phyloP scores from a whole-genome alignment of 306 rosid species.

The Cicer chorassanicum region DNA sequence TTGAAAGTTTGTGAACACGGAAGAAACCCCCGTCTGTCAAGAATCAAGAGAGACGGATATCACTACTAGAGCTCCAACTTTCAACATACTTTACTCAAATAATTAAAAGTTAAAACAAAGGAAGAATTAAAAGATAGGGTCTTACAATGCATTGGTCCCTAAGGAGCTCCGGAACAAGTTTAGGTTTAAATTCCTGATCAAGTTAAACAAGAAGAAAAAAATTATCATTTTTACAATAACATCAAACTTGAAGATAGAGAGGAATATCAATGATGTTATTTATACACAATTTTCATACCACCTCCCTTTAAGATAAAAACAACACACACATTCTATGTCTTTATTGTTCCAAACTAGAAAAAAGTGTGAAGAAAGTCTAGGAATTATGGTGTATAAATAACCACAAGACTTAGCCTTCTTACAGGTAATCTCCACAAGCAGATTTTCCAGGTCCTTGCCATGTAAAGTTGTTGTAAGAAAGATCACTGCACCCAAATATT shows the following conservation, averaged over 20 bases:
- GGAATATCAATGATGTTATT: neutral
- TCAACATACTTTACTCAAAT: constrained; percentile 7
- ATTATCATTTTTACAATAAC: constrained; percentile 32
- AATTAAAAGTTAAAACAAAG: constrained; percentile 12
- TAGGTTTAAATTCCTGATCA: constrained; percentile 71
- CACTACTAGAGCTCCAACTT: constrained; percentile 27
- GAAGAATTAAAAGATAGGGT: constrained; percentile 36
- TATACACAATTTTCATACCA: constrained; percentile 10
- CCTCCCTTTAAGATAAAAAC: constrained; percentile 12
- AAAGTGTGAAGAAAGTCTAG: constrained; percentile 18
- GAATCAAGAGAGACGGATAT: constrained; percentile 27
- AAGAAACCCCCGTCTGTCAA: constrained; percentile 56
- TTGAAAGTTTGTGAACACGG: constrained; percentile 62
- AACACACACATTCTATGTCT: constrained; percentile 1
- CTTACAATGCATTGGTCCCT: constrained; percentile 59
- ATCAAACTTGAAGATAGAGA: constrained; percentile 27
- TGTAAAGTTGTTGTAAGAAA: constrained; percentile 86
- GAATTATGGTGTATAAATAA: constrained; percentile 7
- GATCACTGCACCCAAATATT: constrained; percentile 68
- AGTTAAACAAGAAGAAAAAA: constrained; percentile 36
- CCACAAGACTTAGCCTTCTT: constrained; percentile 36
- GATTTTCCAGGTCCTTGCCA: constrained; percentile 66
- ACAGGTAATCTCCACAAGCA: constrained; percentile 69
- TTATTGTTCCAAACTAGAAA: constrained; percentile 24
- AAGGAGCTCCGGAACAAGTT: constrained; percentile 76